Conservation (phyloP, 2,329 filamentous ascomycete species). For the Aureobasidium sp. region DNA sequence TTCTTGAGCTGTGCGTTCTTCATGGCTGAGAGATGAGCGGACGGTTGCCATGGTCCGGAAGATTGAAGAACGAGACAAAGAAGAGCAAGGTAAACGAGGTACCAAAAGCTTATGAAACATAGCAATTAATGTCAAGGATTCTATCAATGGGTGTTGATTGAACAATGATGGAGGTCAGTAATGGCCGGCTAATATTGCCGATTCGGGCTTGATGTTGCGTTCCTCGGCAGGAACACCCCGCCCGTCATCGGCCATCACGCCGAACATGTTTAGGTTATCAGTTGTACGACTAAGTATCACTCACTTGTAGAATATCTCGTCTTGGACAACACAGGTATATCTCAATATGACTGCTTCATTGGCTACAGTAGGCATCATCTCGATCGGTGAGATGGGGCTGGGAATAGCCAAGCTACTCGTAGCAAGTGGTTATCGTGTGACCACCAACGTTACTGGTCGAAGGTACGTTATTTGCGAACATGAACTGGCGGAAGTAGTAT, state of each 20-base stretch:
- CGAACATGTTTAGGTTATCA: no score
- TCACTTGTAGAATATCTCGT: neutral
- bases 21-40: conserved; percentile 39
- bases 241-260: neutral
- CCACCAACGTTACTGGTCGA: conserved; percentile 49
- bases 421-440: conserved; percentile 47
- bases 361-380: conserved; percentile 47
- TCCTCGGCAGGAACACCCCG: neutral
- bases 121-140: neutral
- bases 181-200: neutral
- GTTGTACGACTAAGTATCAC: neutral
- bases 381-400: conserved; percentile 57
- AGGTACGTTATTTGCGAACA: conserved; percentile 32
- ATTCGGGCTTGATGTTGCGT: neutral
- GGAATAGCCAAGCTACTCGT: conserved; percentile 51
- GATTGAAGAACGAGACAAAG: neutral
- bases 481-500: neutral
- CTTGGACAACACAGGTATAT: neutral
- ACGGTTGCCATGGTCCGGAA: conserved; percentile 24
- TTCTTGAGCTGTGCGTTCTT: conserved; percentile 65
- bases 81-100: neutral
- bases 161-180: neutral
- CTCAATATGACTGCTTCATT: conserved; percentile 10
- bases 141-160: neutral
- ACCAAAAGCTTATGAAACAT: neutral